A percentile compares a stretch with the other conserved stretches of the same genome.
These are phyloP conservation scores for Candida sithepensis DNA, from an alignment of 805 yeast species.

Conservation along the genomic window DNA sequence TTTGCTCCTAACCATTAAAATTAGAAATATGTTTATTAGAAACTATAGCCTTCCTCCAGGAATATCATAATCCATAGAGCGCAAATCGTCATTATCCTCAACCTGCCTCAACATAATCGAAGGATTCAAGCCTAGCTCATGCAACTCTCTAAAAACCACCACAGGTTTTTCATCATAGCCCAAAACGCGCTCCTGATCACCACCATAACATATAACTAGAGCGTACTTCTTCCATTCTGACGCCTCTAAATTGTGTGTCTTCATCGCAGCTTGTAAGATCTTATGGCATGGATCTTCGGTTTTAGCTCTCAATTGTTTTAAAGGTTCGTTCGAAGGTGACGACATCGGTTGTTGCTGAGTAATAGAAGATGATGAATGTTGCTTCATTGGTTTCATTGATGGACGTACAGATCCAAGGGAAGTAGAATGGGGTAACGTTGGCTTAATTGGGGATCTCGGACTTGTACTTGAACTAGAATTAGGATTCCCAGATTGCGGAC, in stretches of 20 bases:
- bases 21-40: too few relatives aligned
- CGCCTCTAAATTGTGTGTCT: conserved; percentile 70
- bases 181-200: conserved; percentile 81
- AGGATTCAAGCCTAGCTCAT: conserved; percentile 82
- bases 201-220: conserved; percentile 85
- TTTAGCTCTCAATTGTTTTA: conserved; percentile 79
- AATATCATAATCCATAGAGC: neutral
- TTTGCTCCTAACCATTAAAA: too few relatives aligned
- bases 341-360: neutral
- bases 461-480: neutral
- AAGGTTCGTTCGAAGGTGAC: conserved; percentile 49
- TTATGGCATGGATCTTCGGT: conserved; percentile 89
- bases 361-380: neutral
- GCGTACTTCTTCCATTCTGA: conserved; percentile 89
- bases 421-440: conserved; percentile 12
- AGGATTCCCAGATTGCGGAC: neutral
- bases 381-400: neutral
- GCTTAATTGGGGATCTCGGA: neutral
- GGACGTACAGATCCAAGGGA: conserved; percentile 25
- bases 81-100: conserved; percentile 42
- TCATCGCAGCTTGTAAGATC: conserved; percentile 83
- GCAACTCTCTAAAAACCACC: conserved; percentile 74
- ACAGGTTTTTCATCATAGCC: conserved; percentile 89
- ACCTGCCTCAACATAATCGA: conserved; percentile 88
- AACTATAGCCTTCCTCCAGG: neutral